These are phyloP conservation scores for Aspergillus vadensis DNA, from an alignment of 2,329 filamentous ascomycete species.

Conservation along the genomic window DNA sequence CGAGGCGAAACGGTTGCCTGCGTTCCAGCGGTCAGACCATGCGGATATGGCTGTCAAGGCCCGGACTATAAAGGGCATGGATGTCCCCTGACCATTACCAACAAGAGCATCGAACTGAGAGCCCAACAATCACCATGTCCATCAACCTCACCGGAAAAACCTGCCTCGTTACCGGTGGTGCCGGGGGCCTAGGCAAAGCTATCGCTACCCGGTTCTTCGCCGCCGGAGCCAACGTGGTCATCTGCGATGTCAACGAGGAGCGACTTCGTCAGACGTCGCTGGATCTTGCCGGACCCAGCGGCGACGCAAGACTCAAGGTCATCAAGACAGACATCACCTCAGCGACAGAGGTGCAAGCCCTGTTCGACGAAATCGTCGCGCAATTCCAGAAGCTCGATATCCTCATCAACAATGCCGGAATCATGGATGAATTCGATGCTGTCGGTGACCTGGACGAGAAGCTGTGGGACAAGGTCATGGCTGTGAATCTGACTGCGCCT, in stretches of 20 bases:
- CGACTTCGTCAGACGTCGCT: constrained; percentile 26
- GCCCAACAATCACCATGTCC: neutral
- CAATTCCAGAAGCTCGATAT: constrained; percentile 56
- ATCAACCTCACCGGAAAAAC: constrained; percentile 26
- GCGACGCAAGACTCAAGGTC: constrained; percentile 24
- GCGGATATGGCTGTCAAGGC: neutral
- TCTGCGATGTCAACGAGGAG: constrained; percentile 40
- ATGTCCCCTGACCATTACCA: neutral
- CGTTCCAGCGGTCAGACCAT: neutral
- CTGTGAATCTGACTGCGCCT: constrained; percentile 59
- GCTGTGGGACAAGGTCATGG: constrained; percentile 58
- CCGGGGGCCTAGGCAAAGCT: constrained; percentile 42
- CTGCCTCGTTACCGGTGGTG: constrained; percentile 40
- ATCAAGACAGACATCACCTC: constrained; percentile 44
- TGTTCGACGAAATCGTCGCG: constrained; percentile 37
- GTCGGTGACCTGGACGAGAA: constrained; percentile 50
- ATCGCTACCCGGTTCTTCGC: constrained; percentile 37
- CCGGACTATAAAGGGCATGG: neutral
- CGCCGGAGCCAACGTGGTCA: constrained; percentile 42
- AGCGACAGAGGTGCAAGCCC: constrained; percentile 35
- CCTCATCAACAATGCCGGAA: constrained; percentile 61
- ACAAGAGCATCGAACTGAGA: neutral
- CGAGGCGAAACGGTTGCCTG: neutral
- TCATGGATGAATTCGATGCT: constrained; percentile 60
- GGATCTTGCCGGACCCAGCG: constrained; percentile 23